These are phyloP conservation scores for Solanum hybrid DNA, from an alignment of 305 asterid genomes.

Conservation along the genomic window DNA sequence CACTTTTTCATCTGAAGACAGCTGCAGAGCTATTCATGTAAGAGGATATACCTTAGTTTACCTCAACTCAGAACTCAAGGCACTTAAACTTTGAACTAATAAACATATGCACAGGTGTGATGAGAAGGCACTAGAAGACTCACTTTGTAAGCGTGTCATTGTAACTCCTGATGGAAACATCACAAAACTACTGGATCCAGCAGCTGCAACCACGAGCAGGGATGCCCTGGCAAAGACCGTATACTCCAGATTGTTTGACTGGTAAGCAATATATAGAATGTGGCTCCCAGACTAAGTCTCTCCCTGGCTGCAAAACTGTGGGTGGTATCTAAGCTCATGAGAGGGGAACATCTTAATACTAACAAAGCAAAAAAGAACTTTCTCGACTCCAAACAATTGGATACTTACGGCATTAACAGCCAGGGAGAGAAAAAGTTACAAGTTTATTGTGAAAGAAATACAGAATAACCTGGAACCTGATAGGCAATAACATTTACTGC, in stretches of 20 bases:
- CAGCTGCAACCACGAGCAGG: conserved; percentile 80
- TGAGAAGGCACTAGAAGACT: conserved; percentile 62
- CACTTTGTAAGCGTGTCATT: conserved; percentile 83
- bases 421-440: neutral
- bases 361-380: neutral
- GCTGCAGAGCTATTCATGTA: conserved; percentile 83
- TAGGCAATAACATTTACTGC: neutral
- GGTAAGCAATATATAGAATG: conserved; percentile 33
- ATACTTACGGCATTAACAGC: neutral
- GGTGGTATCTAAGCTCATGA: neutral
- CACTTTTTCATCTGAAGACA: conserved; percentile 68
- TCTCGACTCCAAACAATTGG: neutral
- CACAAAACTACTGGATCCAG: conserved; percentile 79
- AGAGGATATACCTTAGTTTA: conserved; percentile 10
- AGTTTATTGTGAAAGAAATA: neutral
- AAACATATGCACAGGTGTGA: conserved; percentile 48
- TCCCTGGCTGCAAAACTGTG: conserved; percentile 1
- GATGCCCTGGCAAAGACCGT: conserved; percentile 92
- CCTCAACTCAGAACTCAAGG: neutral
- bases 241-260: conserved; percentile 91
- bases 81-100: neutral
- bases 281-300: conserved; percentile 4
- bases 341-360: neutral
- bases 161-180: conserved; percentile 96
- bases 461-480: neutral